Base-by-base conservation (phyloP, 2,329 filamentous ascomycete species). In the Sclerotinia glacialis region DNA sequence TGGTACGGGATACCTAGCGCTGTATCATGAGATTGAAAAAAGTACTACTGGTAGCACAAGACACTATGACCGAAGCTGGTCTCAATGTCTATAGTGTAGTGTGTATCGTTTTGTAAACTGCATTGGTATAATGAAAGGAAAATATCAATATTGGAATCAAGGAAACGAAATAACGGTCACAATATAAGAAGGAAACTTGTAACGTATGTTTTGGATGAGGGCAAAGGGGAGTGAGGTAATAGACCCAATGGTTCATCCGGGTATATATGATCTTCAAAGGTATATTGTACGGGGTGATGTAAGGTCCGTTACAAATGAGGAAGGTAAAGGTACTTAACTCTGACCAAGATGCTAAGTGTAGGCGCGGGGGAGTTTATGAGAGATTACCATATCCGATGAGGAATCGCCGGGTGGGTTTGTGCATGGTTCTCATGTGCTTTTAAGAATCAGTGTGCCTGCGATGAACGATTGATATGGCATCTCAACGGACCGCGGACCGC, bases 351-450 rank as follows among this genome's bases (percentile, higher is more conserved):
- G 31, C 23, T 65, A 52, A 49, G 49, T 42, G 54, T 34, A 65
- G 44, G 37, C 44, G 63, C 63, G 23, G 46, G 52, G 63, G 54
- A 54, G 63, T 60, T 60, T 60, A 52, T 65, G 47, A 65, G 63
- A 65, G 42, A 65, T 65, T 65, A 60, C 46, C 40, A 44, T 65
- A 34, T 60, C 63, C 63, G 54, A 65, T 65, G 50, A 34, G n/a
- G 46, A 28, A 49, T 40, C 23, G 40, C 26, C 54, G 34, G 54
- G 54, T 65, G 63, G 63, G 54, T 46, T 65, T 60, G 63, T 65
- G 54, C 63, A 65, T 63, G 37, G 47, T 54, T 54, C 34, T 63
- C 31, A 62, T 50, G 50, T 64, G 62, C 21, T 55, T 31, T 54
- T 14, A 49, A 56, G 31, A 26, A 49, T 21, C 52, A 21, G n/a